phyloP scores from a whole-genome alignment of 2,329 filamentous ascomycete species.

The Aspergillus unguis region DNA sequence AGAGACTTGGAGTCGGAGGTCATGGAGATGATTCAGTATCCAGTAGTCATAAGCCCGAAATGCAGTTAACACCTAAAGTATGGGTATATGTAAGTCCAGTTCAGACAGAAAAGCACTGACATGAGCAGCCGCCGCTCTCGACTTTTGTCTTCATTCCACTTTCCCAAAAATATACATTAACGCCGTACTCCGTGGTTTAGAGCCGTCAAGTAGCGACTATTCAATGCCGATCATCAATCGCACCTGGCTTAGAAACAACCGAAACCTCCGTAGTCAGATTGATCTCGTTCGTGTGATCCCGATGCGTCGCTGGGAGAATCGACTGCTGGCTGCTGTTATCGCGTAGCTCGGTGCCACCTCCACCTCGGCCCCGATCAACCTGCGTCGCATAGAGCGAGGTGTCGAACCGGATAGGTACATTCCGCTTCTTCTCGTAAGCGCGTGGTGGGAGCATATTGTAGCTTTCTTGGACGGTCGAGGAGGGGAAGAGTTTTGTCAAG shows the following conservation, averaged over 20 bases:
- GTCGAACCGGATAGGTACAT: conserved; percentile 1
- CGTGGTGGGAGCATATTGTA: conserved; percentile 9
- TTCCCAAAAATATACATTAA: background rate
- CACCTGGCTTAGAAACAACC: background rate
- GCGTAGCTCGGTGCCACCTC: background rate
- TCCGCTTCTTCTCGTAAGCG: background rate
- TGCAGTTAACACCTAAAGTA: too few species aligned
- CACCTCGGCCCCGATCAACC: background rate
- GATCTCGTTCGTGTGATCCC: background rate
- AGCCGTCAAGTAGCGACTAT: background rate
- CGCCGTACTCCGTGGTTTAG: too few species aligned
- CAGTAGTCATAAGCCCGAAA: too few species aligned
- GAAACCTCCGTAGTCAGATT: conserved; percentile 8
- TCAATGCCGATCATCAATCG: background rate
- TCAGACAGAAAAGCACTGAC: too few species aligned
- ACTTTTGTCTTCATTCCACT: background rate
- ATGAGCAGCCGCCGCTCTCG: background rate
- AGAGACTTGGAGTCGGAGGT: too few species aligned
- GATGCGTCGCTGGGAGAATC: background rate
- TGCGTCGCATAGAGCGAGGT: conserved; percentile 9
- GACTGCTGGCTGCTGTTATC: conserved; percentile 6
- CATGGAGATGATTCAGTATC: too few species aligned
- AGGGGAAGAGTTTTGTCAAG: conserved; percentile 1
- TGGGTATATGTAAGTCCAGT: too few species aligned
- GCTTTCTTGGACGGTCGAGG: conserved; percentile 3